Conservation (phyloP, 495 filamentous ascomycete genomes). For the Haplographium delicatum region DNA sequence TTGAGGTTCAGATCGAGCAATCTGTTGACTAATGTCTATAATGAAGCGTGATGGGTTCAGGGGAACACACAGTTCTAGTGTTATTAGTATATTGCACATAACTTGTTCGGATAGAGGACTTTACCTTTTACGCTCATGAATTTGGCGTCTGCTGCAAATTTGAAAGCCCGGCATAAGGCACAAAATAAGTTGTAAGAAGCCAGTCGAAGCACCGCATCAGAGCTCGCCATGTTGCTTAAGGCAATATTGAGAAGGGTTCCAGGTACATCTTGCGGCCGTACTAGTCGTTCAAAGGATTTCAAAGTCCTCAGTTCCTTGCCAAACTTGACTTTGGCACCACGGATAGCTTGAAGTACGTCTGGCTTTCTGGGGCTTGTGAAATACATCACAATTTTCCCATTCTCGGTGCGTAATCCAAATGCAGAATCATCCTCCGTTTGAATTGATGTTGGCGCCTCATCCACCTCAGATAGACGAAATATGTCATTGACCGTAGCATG, state of each 20-base stretch:
- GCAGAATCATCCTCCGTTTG: conserved; percentile 61
- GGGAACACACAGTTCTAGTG: conserved; percentile 48
- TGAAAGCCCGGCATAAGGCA: conserved; percentile 58
- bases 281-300: conserved; percentile 54
- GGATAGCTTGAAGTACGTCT: conserved; percentile 55
- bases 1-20: conserved; percentile 56
- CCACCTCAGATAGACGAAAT: conserved; percentile 57
- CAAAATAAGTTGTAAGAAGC: conserved; percentile 60
- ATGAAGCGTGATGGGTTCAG: conserved; percentile 57
- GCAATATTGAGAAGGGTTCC: conserved; percentile 61
- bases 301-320: conserved; percentile 51
- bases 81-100: neutral
- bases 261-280: conserved; percentile 62
- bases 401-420: conserved; percentile 60
- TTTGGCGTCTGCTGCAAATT: conserved; percentile 53
- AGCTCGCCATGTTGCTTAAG: conserved; percentile 55
- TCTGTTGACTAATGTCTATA: conserved; percentile 53
- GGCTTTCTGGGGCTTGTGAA: conserved; percentile 56
- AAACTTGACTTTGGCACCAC: conserved; percentile 53
- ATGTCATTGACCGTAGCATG: conserved; percentile 62
- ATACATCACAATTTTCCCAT: conserved; percentile 62
- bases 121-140: conserved; percentile 54
- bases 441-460: conserved; percentile 56
- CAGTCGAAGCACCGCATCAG: conserved; percentile 49
- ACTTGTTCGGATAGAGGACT: neutral